Evolutionary conservation across 768 basidiomycete species (phyloP).

Genomic region (Naganishia antarctica): DNA sequence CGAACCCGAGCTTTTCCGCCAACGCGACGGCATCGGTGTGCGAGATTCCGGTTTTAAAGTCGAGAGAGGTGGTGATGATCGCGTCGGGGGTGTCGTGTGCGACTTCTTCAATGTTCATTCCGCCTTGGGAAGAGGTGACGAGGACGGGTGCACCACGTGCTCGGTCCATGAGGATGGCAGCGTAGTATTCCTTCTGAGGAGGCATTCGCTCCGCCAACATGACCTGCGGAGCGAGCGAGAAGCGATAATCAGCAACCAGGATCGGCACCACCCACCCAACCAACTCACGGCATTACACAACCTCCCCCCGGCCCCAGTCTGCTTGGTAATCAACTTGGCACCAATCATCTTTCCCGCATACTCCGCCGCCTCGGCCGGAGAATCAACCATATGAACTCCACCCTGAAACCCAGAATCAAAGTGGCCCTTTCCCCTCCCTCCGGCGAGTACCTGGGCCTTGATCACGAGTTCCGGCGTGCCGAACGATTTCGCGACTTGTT

Average conservation of each 20-base stretch:
- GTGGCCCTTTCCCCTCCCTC: conserved; percentile 95
- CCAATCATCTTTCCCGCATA: conserved; percentile 90
- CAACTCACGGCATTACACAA: conserved; percentile 83
- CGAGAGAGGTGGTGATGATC: conserved; percentile 90
- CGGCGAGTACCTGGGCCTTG: conserved; percentile 97
- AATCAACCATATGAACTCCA: conserved; percentile 89
- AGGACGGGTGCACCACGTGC: conserved; percentile 80
- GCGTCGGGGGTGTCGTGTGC: conserved; percentile 89
- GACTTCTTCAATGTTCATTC: conserved; percentile 99
- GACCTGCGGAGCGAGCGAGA: no score
- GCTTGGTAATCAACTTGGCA: conserved; percentile 92
- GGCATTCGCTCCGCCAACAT: conserved; percentile 96
- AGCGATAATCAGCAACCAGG: no score
- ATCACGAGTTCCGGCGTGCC: conserved; percentile 78
- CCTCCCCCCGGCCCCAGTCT: conserved; percentile 87
- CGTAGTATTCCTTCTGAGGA: conserved; percentile 95
- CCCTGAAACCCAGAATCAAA: conserved; percentile 90
- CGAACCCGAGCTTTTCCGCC: conserved; percentile 88
- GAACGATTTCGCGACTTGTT: conserved; percentile 79
- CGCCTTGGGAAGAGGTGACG: conserved; percentile 88
- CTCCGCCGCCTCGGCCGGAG: conserved; percentile 79
- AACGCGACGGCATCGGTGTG: conserved; percentile 66
- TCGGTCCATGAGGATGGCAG: conserved; percentile 94
- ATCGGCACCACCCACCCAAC: not conserved
- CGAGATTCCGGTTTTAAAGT: conserved; percentile 74